Conservation (phyloP, 495 filamentous ascomycete species). For the Friedmanniomyces simplex region DNA sequence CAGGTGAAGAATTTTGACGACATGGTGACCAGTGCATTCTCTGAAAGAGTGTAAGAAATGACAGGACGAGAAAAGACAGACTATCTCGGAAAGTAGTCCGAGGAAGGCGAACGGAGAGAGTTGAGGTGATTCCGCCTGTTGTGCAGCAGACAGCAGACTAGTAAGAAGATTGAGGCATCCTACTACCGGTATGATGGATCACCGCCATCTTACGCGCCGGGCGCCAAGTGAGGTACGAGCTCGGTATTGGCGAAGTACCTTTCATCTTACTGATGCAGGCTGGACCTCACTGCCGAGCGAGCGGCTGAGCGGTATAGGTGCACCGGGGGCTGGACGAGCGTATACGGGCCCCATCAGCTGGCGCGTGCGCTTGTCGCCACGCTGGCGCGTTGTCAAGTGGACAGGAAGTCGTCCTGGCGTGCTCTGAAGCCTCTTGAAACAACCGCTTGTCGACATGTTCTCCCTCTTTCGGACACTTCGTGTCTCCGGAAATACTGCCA, state of each 20-base stretch:
- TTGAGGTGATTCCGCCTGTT: neutral
- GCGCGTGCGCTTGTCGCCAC: neutral
- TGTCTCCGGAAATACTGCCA: neutral
- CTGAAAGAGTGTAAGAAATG: neutral
- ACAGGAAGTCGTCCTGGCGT: neutral
- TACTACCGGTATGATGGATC: neutral
- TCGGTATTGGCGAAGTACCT: neutral
- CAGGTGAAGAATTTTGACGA: constrained; percentile 32
- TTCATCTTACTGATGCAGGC: neutral
- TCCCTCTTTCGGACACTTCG: neutral
- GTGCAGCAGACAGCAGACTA: neutral
- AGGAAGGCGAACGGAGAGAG: neutral
- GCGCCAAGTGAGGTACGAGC: neutral
- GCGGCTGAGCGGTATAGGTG: neutral
- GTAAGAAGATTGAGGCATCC: no score
- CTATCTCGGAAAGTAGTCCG: neutral
- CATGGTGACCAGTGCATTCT: constrained; percentile 15
- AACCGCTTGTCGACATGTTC: neutral
- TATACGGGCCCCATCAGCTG: neutral
- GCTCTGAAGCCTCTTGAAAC: neutral
- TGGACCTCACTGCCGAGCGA: neutral
- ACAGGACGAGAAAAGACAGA: neutral
- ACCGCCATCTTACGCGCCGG: neutral
- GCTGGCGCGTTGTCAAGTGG: neutral
- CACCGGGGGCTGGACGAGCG: neutral